Base-by-base conservation (phyloP, 164 flowering plant species). In the Pachysandra terminalis region DNA sequence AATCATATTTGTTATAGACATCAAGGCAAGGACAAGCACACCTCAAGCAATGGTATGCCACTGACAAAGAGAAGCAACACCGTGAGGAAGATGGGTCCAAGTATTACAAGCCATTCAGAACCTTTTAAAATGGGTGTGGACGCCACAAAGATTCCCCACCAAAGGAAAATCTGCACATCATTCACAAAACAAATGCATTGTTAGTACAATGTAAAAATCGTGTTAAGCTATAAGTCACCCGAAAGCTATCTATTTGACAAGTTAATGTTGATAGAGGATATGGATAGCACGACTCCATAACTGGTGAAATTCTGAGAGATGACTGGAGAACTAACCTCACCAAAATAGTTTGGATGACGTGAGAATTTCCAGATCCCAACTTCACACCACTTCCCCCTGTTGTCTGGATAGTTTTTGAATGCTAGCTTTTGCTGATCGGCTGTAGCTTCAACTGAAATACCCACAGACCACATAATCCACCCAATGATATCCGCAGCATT, bases 21-120 rank as follows among this genome's bases (percentile, higher is more conserved):
- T 19, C 26, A 60, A 72, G 64, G 61, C 3, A 49, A 63, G 28
- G 53, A 35, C 28, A 79, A 74, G 51, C 78, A 41, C 64, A 91
- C 98, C 98, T 91, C 97, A 25, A 95, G 98, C 77, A 91, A 61
- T 59, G 98, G 98, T 71, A 95, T 81, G 73, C 98, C 98, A 75
- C 98, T 91, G 74, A 95, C 75, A 68, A 95, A 95, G 66, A 91
- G 95, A 81, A 95, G 96, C 82, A 90, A 68, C 74, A 91, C 70
- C 5, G 90, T 90, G 48, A 91, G 86, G 79, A 95, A 90, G 71
- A 85, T 65, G 22, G 98, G 97, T 49, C 97, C 98, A 26, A 89
- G 23, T 52, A 95, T 70, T 24, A 89, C 96, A 49, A 95, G 93
- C 96, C 96, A 91, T 75, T 91, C 97, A 41, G 87, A 83, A 53